Evolutionary conservation across 2,329 filamentous ascomycete genomes (phyloP).

Genomic region (Fusarium austroafricanum): DNA sequence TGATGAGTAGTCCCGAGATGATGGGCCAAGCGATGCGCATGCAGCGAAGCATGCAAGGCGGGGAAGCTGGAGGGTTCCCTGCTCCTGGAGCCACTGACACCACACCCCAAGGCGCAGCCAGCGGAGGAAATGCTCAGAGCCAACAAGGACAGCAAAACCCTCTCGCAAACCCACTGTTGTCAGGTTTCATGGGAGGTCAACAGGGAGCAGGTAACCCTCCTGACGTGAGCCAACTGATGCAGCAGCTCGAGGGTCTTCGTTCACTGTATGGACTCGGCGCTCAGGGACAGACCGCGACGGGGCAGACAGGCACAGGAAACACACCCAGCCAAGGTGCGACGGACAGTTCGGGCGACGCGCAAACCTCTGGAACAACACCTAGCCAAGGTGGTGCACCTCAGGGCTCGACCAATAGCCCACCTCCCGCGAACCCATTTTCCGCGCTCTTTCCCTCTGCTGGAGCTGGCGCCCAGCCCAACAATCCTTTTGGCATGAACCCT

Average conservation of each 20-base stretch:
- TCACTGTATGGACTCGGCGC: constrained; percentile 49
- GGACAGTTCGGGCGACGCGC: constrained; percentile 41
- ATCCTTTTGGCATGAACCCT: constrained; percentile 62
- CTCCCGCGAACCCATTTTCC: constrained; percentile 74
- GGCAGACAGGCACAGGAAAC: constrained; percentile 43
- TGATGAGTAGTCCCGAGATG: constrained; percentile 92
- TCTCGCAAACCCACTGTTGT: constrained; percentile 53
- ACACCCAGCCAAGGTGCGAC: constrained; percentile 44
- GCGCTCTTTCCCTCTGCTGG: constrained; percentile 65
- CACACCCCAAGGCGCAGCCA: constrained; percentile 68
- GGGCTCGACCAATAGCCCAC: constrained; percentile 50
- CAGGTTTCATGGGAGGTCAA: constrained; percentile 38
- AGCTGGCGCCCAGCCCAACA: constrained; percentile 49
- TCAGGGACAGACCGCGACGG: constrained; percentile 45
- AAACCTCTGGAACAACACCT: constrained; percentile 37
- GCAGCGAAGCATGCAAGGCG: constrained; percentile 75
- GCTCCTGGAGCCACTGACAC: constrained; percentile 93
- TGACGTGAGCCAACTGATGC: constrained; percentile 37
- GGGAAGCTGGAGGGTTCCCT: constrained; percentile 74
- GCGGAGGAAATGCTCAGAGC: constrained; percentile 48
- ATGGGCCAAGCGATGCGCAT: constrained; percentile 86
- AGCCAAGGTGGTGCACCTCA: constrained; percentile 29
- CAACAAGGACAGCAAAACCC: constrained; percentile 57
- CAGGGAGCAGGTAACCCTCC: constrained; percentile 28
- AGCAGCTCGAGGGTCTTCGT: constrained; percentile 46